Conservation (phyloP, 2,329 filamentous ascomycete species). For the Epichloe scottii region DNA sequence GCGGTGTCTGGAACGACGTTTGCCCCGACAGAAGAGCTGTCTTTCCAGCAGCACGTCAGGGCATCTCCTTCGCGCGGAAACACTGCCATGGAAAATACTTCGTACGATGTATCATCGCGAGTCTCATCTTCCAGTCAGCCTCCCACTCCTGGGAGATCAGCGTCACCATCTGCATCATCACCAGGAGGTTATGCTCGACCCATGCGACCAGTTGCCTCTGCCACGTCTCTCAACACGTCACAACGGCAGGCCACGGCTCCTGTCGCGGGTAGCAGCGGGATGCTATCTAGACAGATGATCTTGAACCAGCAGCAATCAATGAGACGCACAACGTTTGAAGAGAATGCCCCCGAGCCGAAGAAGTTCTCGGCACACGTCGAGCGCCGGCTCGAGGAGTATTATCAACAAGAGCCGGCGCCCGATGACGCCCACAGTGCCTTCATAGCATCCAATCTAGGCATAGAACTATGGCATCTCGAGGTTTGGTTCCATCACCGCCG, state of each 20-base stretch:
- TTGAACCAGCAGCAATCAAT: conserved; percentile 32
- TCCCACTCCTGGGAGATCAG: conserved; percentile 9
- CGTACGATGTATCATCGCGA: not conserved
- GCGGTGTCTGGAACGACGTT: conserved; percentile 22
- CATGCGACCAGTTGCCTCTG: conserved; percentile 12
- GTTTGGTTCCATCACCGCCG: conserved; percentile 44
- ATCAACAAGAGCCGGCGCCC: conserved; percentile 33
- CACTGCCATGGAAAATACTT: not conserved
- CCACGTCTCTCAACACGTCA: conserved; percentile 13
- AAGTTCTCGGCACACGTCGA: conserved; percentile 36
- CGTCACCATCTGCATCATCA: conserved; percentile 12
- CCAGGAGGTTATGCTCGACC: conserved; percentile 10
- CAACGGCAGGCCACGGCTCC: conserved; percentile 12
- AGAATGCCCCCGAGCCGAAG: conserved; percentile 29
- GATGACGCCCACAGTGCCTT: conserved; percentile 38
- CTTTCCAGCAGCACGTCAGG: conserved; percentile 3
- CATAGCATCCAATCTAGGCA: conserved; percentile 40
- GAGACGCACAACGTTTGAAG: conserved; percentile 26
- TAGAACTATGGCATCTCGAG: conserved; percentile 37
- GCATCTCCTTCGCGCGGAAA: not conserved
- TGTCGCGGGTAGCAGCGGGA: conserved; percentile 9
- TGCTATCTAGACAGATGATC: conserved; percentile 28
- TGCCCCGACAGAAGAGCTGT: conserved; percentile 16
- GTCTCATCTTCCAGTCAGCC: conserved; percentile 9
- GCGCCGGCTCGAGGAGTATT: conserved; percentile 40